phyloP scores from a whole-genome alignment of 1,284 basidiomycete genomes.

The Apiotrichum siamense region DNA sequence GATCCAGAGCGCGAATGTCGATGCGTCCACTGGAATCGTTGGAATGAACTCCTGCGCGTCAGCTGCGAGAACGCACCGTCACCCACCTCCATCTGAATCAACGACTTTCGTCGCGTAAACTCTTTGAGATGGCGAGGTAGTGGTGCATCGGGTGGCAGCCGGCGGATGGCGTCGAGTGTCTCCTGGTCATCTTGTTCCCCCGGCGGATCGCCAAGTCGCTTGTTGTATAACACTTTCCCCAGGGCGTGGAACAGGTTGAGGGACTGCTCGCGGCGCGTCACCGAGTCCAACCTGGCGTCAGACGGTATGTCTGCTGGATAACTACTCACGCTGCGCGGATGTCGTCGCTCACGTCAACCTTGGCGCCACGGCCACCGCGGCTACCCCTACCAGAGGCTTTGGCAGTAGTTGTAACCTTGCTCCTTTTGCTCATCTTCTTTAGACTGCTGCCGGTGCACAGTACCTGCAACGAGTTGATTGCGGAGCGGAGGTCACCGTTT shows the following conservation, averaged over 20 bases:
- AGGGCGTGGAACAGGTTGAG: slow-evolving; percentile 86
- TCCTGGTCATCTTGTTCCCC: slow-evolving; percentile 36
- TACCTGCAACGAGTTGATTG: slow-evolving; percentile 87
- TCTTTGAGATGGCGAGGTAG: slow-evolving; percentile 55
- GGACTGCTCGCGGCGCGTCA: slow-evolving; percentile 76
- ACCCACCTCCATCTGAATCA: slow-evolving; percentile 70
- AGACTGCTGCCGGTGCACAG: slow-evolving; percentile 33
- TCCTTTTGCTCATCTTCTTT: slow-evolving; percentile 11
- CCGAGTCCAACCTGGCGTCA: slow-evolving; percentile 55
- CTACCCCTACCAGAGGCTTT: slow-evolving; percentile 12
- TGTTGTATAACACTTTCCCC: slow-evolving; percentile 92
- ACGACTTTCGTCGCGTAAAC: slow-evolving; percentile 63
- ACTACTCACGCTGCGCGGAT: slow-evolving; percentile 45
- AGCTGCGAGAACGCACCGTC: background rate
- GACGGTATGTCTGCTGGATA: background rate
- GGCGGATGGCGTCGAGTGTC: slow-evolving; percentile 16
- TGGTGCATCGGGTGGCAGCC: slow-evolving; percentile 51
- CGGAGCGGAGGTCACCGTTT: slow-evolving; percentile 86
- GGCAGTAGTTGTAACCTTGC: slow-evolving; percentile 14
- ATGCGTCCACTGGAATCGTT: slow-evolving; percentile 84
- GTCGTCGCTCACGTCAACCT: slow-evolving; percentile 41
- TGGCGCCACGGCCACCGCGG: slow-evolving; percentile 32
- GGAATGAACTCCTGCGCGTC: slow-evolving; percentile 50
- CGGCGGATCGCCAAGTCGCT: slow-evolving; percentile 53
- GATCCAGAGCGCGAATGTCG: slow-evolving; percentile 79